Base-by-base conservation (phyloP, 2,329 filamentous ascomycete genomes). In the Xylaria arbuscula region DNA sequence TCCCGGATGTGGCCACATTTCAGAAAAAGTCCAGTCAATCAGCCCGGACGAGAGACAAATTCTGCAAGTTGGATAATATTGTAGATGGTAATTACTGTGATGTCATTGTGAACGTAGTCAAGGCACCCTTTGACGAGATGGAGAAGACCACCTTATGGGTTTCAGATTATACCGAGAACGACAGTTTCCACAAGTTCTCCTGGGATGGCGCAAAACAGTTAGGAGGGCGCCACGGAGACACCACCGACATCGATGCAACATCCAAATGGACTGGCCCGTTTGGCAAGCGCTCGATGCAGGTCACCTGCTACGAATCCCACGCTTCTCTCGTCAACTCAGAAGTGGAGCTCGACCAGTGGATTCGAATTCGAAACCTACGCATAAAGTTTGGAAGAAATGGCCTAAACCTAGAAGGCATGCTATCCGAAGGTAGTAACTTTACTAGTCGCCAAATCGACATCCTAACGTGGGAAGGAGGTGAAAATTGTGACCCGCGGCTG, bases 131-230 rank as follows among this genome's bases (percentile, higher is more conserved):
- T 51, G 80, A 83, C 36, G 22, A 73, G 7, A 76, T 77, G 24
- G 83, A 86, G 32, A 86, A 80, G 65, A 80, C 87, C 13, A 87
- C 88, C 5, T 71, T 97, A 0, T 94, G 94, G 83, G 82, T 97
- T 19, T 92, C 92, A 0, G 94, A 98, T 79, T 97, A 94, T 78
- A 97, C 93, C 0, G 81, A 87, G 59, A 93, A 98, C 74, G 75
- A 83, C 0, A 68, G 75, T 0, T 89, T 98, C 66, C 90, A 85
- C 71, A 79, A 89, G 42, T 88, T 81, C 57, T 74, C 75, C 11
- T 79, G 74, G 67, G 76, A 77, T 28, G 74, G 70, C 22, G 72
- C 77, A 1, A 77, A 77, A 7, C 72, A 72, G 3, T 62, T 73
- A 6, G 77, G 70, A 3, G 76, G 77, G 5, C 80, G 79, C 48